A percentile compares a stretch with the other conserved stretches of the same genome.
These are phyloP conservation scores for Diospyros kaki DNA, from an alignment of 148 eudicot species.

Conservation along the genomic window DNA sequence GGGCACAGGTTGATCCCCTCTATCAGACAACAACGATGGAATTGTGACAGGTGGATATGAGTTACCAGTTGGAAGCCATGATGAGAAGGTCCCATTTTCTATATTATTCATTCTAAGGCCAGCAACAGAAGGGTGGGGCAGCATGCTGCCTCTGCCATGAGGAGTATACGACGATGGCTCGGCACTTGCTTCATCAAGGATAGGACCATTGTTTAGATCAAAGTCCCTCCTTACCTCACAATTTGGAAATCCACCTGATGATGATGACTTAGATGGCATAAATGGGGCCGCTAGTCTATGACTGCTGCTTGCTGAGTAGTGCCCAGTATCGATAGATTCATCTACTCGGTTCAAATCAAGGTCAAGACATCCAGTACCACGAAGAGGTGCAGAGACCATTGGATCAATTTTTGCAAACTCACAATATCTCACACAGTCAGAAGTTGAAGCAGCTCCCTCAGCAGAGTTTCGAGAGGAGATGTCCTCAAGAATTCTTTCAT, in stretches of 20 bases:
- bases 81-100: slow-evolving; percentile 39
- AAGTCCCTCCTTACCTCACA: slow-evolving; percentile 54
- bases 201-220: slow-evolving; percentile 88
- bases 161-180: slow-evolving; percentile 27
- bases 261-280: slow-evolving; percentile 19
- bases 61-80: slow-evolving; percentile 63
- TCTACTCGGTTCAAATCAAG: slow-evolving; percentile 81
- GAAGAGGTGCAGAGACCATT: slow-evolving; percentile 17
- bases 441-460: slow-evolving; percentile 9
- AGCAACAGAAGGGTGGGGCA: slow-evolving; percentile 32
- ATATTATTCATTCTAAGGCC: slow-evolving; percentile 46
- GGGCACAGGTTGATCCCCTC: slow-evolving; percentile 50
- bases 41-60: slow-evolving; percentile 49
- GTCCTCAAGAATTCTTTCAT: slow-evolving; percentile 59
- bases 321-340: slow-evolving; percentile 50
- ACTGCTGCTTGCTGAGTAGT: slow-evolving; percentile 30
- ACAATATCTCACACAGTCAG: too few relatives aligned
- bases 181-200: slow-evolving; percentile 41
- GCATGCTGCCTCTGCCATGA: slow-evolving; percentile 22
- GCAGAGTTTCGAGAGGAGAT: slow-evolving; percentile 32
- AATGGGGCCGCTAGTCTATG: slow-evolving; percentile 29
- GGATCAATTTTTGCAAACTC: too few relatives aligned
- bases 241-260: slow-evolving; percentile 29
- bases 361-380: slow-evolving; percentile 48
- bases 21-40: slow-evolving; percentile 49